Evolutionary conservation across 2,329 filamentous ascomycete genomes (phyloP).

Genomic region (Tolypocladium guangdongense): DNA sequence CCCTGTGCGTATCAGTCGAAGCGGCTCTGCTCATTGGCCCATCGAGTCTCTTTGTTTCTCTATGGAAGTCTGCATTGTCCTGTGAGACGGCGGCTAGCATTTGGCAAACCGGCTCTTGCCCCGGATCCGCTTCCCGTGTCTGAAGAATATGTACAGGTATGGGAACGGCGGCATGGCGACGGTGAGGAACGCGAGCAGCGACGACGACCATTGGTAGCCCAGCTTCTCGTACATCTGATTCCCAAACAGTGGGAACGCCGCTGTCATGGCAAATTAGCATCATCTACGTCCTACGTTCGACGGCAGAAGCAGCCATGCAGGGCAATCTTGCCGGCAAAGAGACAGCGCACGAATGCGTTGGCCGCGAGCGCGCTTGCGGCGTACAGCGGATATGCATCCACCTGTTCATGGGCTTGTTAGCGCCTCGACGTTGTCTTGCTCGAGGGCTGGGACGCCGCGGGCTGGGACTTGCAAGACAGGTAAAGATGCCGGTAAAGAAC

Average conservation of each 20-base stretch:
- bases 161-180: conserved; percentile 54
- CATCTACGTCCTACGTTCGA: background rate
- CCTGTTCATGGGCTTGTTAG: conserved; percentile 22
- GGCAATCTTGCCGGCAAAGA: conserved; percentile 51
- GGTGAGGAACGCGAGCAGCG: conserved; percentile 49
- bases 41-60: background rate
- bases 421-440: background rate
- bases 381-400: conserved; percentile 67
- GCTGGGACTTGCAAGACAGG: conserved; percentile 59
- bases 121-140: conserved; percentile 46
- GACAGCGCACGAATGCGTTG: conserved; percentile 68
- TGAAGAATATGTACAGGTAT: conserved; percentile 51
- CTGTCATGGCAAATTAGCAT: conserved; percentile 25
- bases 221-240: conserved; percentile 60
- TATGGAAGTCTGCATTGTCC: background rate
- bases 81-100: conserved; percentile 6
- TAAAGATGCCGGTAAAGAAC: conserved; percentile 76
- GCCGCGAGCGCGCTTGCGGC: conserved; percentile 72
- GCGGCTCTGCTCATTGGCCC: background rate
- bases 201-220: conserved; percentile 60
- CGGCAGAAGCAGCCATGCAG: background rate
- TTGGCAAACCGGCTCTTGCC: conserved; percentile 42
- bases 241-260: conserved; percentile 66
- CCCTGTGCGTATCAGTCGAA: background rate
- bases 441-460: too few relatives aligned